Percentiles rank a stretch among this genome's conserved stretches.
Evolutionary conservation across 225 moss, liverwort and hornwort genomes (phyloP).

Genomic region (Sphagnum tenellum): DNA sequence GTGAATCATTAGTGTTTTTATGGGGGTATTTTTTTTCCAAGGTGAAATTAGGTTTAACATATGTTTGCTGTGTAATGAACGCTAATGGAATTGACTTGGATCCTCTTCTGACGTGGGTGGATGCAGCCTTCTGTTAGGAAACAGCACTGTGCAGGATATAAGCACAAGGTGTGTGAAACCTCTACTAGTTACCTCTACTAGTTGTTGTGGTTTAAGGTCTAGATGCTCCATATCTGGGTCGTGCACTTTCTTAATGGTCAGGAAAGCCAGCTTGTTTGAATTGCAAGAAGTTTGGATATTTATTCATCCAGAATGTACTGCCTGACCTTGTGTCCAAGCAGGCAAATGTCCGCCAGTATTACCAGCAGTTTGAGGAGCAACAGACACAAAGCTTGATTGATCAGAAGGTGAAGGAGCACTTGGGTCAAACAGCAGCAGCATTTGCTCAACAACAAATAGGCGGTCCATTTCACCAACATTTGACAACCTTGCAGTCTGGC

Average conservation of each 20-base stretch:
- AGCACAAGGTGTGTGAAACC: slow-evolving; percentile 63
- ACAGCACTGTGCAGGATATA: slow-evolving; percentile 97
- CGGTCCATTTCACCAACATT: slow-evolving; percentile 83
- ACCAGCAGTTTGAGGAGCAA: slow-evolving; percentile 99
- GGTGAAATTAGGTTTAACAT: no score
- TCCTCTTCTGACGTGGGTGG: background rate
- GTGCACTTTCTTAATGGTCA: background rate
- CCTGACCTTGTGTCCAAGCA: slow-evolving; percentile 11
- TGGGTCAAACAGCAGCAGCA: slow-evolving; percentile 85
- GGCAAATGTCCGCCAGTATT: slow-evolving; percentile 96
- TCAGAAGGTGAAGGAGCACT: slow-evolving; percentile 94
- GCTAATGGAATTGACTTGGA: background rate
- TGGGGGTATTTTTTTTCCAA: no score
- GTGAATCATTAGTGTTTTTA: no score
- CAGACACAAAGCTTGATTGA: slow-evolving; percentile 99
- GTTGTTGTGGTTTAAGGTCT: background rate
- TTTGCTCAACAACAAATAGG: slow-evolving; percentile 69
- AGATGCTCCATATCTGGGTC: background rate
- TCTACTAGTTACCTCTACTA: background rate
- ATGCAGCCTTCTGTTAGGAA: slow-evolving; percentile 96
- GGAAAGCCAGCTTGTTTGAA: background rate
- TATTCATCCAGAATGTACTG: background rate
- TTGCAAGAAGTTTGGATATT: background rate
- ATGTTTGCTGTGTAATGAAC: no score
- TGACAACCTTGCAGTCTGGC: slow-evolving; percentile 62